Conservation (phyloP, 106 monocot genomes). For the Alisma plantagoaquatica region DNA sequence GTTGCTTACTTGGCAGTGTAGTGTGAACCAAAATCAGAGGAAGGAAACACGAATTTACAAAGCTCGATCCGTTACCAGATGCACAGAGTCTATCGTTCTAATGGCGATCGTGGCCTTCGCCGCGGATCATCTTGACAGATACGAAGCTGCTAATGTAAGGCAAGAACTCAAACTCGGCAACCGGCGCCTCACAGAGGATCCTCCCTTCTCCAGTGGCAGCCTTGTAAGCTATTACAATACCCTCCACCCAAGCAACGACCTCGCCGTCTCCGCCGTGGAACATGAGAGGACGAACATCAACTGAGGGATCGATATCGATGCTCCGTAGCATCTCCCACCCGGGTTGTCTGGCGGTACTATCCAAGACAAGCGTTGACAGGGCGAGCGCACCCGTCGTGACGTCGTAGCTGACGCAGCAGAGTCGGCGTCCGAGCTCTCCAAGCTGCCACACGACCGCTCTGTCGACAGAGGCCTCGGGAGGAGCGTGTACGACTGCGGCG, state of each 20-base stretch:
- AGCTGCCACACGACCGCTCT: not conserved
- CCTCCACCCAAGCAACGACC: not conserved
- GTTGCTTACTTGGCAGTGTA: no score
- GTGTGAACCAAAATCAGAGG: no score
- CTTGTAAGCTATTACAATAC: not conserved
- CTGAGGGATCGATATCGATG: not conserved
- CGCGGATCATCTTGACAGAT: not conserved
- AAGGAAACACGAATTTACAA: no score
- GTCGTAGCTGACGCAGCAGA: not conserved
- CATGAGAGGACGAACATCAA: not conserved
- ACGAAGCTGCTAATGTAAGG: not conserved
- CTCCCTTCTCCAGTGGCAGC: not conserved
- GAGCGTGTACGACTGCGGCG: not conserved
- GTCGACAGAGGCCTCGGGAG: not conserved
- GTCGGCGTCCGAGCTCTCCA: not conserved
- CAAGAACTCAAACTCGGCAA: not conserved
- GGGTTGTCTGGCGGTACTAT: not conserved
- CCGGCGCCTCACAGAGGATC: not conserved
- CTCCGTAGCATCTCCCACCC: not conserved
- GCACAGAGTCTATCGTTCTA: no score
- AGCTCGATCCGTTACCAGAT: no score
- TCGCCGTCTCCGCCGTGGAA: not conserved
- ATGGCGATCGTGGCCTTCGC: no score
- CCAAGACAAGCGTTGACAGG: not conserved
- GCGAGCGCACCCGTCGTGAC: not conserved